phyloP scores from a whole-genome alignment of 1,284 basidiomycete genomes.

The Sporisorium exsertum region DNA sequence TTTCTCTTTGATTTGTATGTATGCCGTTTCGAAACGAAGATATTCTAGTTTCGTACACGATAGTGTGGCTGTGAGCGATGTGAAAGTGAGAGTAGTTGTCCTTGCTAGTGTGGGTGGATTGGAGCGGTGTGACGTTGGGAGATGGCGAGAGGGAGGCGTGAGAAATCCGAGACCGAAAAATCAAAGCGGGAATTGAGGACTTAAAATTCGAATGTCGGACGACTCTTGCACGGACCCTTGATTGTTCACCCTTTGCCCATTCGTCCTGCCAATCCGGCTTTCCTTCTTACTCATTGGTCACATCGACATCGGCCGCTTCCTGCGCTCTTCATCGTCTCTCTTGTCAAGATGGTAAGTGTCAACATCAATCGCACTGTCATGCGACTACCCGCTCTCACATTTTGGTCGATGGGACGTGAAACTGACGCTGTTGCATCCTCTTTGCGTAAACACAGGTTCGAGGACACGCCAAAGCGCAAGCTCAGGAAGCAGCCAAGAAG shows the following conservation, averaged over 20 bases:
- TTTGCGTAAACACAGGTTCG: conserved; percentile 36
- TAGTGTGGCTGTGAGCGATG: neutral
- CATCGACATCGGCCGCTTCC: neutral
- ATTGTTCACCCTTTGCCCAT: neutral
- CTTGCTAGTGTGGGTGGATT: neutral
- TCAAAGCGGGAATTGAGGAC: no score
- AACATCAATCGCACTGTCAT: no score
- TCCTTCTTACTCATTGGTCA: neutral
- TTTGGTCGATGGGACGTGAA: no score
- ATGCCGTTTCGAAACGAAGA: neutral
- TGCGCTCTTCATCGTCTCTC: no score
- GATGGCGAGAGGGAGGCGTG: neutral
- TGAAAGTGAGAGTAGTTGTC: no score
- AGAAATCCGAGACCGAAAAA: neutral
- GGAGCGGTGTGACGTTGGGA: neutral
- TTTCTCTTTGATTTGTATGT: neutral
- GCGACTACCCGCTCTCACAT: no score
- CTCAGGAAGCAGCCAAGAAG: conserved; percentile 41
- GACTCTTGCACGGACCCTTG: conserved; percentile 13
- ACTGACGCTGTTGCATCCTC: no score
- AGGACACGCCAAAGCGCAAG: conserved; percentile 36
- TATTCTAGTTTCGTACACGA: neutral
- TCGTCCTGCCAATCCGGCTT: neutral
- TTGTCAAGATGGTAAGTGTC: no score
- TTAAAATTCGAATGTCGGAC: conserved; percentile 7